Conservation (phyloP, 2,329 filamentous ascomycete genomes). For the Tympanopsis confertula region DNA sequence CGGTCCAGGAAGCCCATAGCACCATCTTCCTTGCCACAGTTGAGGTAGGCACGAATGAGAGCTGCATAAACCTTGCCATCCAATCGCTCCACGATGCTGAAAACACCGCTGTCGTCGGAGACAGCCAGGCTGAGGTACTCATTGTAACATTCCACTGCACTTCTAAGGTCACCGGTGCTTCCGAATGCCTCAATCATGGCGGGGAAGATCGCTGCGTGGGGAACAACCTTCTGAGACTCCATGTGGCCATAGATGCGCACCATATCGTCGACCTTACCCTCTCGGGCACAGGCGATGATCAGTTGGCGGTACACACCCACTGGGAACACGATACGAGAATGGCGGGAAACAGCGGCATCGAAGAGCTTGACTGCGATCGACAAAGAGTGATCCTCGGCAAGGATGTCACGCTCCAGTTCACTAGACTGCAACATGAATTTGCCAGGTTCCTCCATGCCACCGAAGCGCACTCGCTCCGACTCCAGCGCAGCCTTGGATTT, state of each 20-base stretch:
- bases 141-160: constrained; percentile 88
- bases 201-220: constrained; percentile 73
- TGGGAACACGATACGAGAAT: constrained; percentile 52
- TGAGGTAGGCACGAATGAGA: constrained; percentile 80
- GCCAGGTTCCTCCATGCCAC: constrained; percentile 71
- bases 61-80: constrained; percentile 82
- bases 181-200: constrained; percentile 94
- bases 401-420: constrained; percentile 75
- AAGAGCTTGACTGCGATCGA: constrained; percentile 79
- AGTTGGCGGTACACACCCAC: constrained; percentile 75
- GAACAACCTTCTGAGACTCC: constrained; percentile 64
- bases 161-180: constrained; percentile 66
- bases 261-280: constrained; percentile 78
- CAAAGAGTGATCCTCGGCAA: constrained; percentile 77
- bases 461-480: constrained; percentile 72
- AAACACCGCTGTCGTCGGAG: constrained; percentile 63
- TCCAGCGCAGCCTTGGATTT: constrained; percentile 64
- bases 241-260: constrained; percentile 83
- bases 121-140: constrained; percentile 87
- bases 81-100: constrained; percentile 57
- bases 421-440: constrained; percentile 83
- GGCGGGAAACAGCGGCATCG: constrained; percentile 56
- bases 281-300: constrained; percentile 75
- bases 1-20: constrained; percentile 78
- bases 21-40: constrained; percentile 68